phyloP scores from a whole-genome alignment of 108 stramenopile genomes.

The Craspedostauros australis region DNA sequence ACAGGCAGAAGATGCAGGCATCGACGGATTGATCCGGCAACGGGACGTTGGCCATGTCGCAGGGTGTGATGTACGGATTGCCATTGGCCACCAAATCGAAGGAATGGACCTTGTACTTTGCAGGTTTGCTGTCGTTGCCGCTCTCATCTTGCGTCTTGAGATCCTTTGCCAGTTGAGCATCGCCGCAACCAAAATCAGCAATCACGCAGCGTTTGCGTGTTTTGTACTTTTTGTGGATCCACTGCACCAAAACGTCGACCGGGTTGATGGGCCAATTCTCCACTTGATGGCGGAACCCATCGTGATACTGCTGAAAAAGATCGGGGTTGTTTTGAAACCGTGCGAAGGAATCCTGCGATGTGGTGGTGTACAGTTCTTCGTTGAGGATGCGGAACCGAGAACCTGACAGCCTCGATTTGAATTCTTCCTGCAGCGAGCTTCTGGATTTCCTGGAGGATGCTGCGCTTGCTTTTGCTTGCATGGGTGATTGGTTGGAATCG shows the following conservation, averaged over 20 bases:
- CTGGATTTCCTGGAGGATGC: slow-evolving; percentile 31
- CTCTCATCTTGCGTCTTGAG: slow-evolving; percentile 25
- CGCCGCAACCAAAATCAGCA: slow-evolving; percentile 99
- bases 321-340: slow-evolving; percentile 82
- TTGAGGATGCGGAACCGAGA: slow-evolving; percentile 97
- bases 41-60: slow-evolving; percentile 96
- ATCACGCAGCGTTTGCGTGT: slow-evolving; percentile 30
- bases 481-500: background rate
- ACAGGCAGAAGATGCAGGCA: slow-evolving; percentile 92
- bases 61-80: slow-evolving; percentile 85
- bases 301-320: slow-evolving; percentile 96
- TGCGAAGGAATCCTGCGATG: slow-evolving; percentile 66
- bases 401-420: slow-evolving; percentile 77
- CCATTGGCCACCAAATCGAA: slow-evolving; percentile 92
- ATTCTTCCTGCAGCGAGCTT: slow-evolving; percentile 21
- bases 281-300: slow-evolving; percentile 95
- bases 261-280: slow-evolving; percentile 95
- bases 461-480: slow-evolving; percentile 3
- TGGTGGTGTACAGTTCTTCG: slow-evolving; percentile 92
- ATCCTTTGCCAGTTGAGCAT: slow-evolving; percentile 86
- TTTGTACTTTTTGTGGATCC: slow-evolving; percentile 30
- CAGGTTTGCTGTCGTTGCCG: background rate
- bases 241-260: slow-evolving; percentile 86
- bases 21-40: slow-evolving; percentile 79
- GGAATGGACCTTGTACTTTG: slow-evolving; percentile 77